phyloP scores from a whole-genome alignment of 768 basidiomycete species.

The Lentinula lateritia region DNA sequence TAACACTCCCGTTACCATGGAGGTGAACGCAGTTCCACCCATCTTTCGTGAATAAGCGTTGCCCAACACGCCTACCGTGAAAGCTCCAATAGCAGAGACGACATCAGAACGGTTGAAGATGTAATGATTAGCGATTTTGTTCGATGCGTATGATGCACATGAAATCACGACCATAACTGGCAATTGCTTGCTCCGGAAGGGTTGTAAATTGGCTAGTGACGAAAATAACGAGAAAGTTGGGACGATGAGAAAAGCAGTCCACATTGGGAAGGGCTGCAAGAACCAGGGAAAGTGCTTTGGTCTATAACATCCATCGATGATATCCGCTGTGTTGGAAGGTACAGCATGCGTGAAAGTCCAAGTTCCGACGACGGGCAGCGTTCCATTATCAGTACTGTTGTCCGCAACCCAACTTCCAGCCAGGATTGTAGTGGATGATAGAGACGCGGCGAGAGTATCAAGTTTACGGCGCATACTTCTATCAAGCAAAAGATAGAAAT shows the following conservation, averaged over 20 bases:
- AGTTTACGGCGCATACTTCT: constrained; percentile 46
- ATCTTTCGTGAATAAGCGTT: constrained; percentile 79
- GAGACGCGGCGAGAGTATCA: constrained; percentile 43
- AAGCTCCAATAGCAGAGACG: constrained; percentile 82
- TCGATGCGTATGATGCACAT: constrained; percentile 72
- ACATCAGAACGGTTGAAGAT: constrained; percentile 83
- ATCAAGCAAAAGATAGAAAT: constrained; percentile 73
- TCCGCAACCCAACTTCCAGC: constrained; percentile 68
- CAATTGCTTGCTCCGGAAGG: constrained; percentile 63
- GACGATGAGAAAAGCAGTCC: constrained; percentile 73
- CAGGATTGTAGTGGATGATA: constrained; percentile 45
- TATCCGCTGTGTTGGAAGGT: constrained; percentile 37
- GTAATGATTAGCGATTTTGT: constrained; percentile 78
- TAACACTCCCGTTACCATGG: constrained; percentile 85
- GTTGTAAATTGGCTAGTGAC: constrained; percentile 76
- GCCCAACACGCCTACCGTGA: constrained; percentile 72
- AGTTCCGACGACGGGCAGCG: constrained; percentile 48
- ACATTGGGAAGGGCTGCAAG: constrained; percentile 75
- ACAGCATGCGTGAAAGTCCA: constrained; percentile 62
- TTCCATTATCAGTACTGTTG: constrained; percentile 35
- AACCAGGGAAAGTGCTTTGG: constrained; percentile 65
- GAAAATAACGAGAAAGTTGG: constrained; percentile 68
- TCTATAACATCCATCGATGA: constrained; percentile 68
- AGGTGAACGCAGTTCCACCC: constrained; percentile 84
- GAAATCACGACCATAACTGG: constrained; percentile 83